Conservation (phyloP, 345 rosid genomes). For the Gossypium sturtianum region DNA sequence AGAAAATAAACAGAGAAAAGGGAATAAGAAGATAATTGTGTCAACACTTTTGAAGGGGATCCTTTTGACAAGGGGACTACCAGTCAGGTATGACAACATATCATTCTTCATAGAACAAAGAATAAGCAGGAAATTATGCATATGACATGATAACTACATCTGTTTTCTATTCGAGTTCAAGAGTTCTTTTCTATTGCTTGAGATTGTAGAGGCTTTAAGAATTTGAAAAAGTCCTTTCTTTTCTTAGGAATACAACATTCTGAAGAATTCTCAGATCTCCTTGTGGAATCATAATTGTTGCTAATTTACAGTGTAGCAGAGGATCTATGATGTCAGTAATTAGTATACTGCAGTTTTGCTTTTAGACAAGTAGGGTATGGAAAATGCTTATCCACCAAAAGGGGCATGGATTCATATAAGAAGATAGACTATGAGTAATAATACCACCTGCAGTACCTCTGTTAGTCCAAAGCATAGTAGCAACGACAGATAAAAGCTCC, state of each 20-base stretch:
- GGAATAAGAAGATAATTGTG: neutral
- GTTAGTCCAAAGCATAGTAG: neutral
- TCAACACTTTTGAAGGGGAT: neutral
- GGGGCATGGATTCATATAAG: neutral
- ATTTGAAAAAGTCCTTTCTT: neutral
- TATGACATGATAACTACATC: neutral
- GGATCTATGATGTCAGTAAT: neutral
- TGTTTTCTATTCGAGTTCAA: neutral
- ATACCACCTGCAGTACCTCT: neutral
- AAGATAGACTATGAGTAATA: neutral
- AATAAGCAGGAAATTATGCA: neutral
- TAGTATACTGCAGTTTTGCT: neutral
- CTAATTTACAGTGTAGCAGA: neutral
- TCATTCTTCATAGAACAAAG: slow-evolving; percentile 1
- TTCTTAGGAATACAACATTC: neutral
- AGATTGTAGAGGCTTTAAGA: neutral
- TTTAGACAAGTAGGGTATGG: neutral
- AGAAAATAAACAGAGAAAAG: neutral
- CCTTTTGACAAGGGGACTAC: neutral
- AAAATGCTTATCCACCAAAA: neutral
- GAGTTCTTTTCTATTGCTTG: neutral
- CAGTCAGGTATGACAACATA: neutral
- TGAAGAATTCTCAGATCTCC: neutral
- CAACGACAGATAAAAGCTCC: neutral
- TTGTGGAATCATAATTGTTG: neutral